Evolutionary conservation across 1,284 basidiomycete genomes (phyloP).

Genomic region (Sanghuangporus sanghuang): DNA sequence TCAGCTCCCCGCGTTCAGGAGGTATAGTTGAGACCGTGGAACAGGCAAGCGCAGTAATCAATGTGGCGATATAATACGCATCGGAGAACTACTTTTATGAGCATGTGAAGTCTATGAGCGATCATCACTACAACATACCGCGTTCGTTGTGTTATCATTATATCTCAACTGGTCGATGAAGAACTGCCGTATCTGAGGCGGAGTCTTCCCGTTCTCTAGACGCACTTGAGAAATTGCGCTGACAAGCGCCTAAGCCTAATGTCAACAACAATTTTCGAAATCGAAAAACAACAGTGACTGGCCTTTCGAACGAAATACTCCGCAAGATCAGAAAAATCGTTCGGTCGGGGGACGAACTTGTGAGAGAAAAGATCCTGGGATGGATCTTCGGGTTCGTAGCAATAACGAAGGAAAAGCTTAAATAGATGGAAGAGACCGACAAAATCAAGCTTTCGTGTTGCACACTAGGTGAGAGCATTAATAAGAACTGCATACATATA

Average conservation of each 20-base stretch:
- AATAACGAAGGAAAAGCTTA: constrained; percentile 93
- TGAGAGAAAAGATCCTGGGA: constrained; percentile 80
- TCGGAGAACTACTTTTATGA: constrained; percentile 69
- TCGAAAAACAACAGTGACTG: constrained; percentile 26
- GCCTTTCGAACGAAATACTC: constrained; percentile 95
- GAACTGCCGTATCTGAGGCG: constrained; percentile 84
- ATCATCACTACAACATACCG: constrained; percentile 37
- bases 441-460: constrained; percentile 74
- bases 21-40: constrained; percentile 69
- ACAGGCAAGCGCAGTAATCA: constrained; percentile 80
- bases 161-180: constrained; percentile 87
- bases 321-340: constrained; percentile 88
- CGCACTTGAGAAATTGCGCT: constrained; percentile 82
- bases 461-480: constrained; percentile 50
- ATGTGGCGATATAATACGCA: constrained; percentile 84
- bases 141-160: constrained; percentile 93
- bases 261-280: constrained; percentile 10
- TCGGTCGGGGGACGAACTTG: constrained; percentile 86
- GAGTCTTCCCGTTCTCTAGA: constrained; percentile 83
- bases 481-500: not conserved
- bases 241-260: constrained; percentile 56
- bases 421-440: constrained; percentile 94
- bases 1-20: constrained; percentile 73
- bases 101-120: not conserved
- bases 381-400: constrained; percentile 78